phyloP scores from a whole-genome alignment of 176 grass and related monocot genomes.

The Oryza officinalis region DNA sequence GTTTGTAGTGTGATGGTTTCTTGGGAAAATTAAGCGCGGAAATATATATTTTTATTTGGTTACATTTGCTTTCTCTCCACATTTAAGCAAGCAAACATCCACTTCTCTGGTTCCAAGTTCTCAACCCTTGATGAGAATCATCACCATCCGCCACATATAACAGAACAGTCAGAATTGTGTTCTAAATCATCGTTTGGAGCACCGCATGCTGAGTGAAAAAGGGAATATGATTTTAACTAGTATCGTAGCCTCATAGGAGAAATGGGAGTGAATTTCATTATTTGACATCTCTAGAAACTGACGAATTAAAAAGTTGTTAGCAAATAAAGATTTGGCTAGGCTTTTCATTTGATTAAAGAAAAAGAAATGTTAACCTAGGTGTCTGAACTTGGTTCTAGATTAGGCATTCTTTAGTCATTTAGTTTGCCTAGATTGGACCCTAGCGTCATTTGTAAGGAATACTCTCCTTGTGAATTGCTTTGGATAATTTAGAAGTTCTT shows the following conservation, averaged over 20 bases:
- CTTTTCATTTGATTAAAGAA: slow-evolving; percentile 3
- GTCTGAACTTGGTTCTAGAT: background rate
- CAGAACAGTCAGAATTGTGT: background rate
- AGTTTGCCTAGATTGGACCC: slow-evolving; percentile 6
- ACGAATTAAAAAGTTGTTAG: background rate
- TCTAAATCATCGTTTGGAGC: background rate
- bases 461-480: background rate
- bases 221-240: background rate
- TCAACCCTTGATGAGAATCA: background rate
- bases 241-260: background rate
- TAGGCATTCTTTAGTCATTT: background rate
- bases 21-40: background rate
- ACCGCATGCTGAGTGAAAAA: background rate
- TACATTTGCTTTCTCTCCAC: background rate
- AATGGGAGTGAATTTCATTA: background rate
- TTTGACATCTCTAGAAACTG: slow-evolving; percentile 8
- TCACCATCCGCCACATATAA: background rate
- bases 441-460: slow-evolving; percentile 1
- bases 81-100: slow-evolving; percentile 1
- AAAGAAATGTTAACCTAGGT: background rate
- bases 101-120: background rate
- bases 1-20: slow-evolving; percentile 1
- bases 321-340: too few species aligned
- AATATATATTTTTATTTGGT: slow-evolving; percentile 5
- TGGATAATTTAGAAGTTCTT: background rate